These are phyloP conservation scores for Lyophyllum semitale DNA, from an alignment of 768 basidiomycete species.

Conservation along the genomic window DNA sequence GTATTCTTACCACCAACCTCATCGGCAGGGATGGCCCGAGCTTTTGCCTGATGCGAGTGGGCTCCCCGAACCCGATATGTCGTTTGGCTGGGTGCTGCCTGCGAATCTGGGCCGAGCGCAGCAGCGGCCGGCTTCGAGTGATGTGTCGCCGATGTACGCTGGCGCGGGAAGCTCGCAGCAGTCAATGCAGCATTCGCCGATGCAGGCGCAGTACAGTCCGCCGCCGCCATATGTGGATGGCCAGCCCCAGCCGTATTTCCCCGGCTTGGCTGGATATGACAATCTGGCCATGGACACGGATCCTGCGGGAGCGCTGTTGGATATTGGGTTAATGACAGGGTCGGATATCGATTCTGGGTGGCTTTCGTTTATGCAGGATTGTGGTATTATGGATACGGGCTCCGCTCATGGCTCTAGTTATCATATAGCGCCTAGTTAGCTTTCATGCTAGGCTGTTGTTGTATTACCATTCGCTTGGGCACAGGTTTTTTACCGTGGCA, in stretches of 20 bases:
- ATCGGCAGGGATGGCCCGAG: constrained; percentile 5
- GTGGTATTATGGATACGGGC: constrained; percentile 43
- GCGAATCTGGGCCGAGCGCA: not conserved
- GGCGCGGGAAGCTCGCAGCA: not conserved
- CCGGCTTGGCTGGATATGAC: not conserved
- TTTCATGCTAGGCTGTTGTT: too few relatives aligned
- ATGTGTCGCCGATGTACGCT: not conserved
- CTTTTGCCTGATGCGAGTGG: constrained; percentile 8
- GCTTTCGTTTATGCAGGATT: constrained; percentile 51
- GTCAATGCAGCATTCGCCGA: not conserved
- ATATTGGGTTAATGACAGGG: constrained; percentile 46
- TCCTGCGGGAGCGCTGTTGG: constrained; percentile 36
- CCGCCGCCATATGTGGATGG: not conserved
- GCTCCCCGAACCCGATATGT: constrained; percentile 17
- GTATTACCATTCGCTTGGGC: too few relatives aligned
- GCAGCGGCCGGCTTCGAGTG: not conserved
- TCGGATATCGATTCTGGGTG: constrained; percentile 49
- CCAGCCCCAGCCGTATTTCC: not conserved
- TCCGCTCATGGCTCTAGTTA: too few relatives aligned
- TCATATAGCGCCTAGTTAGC: too few relatives aligned
- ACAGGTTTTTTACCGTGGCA: too few relatives aligned
- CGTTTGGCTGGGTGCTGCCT: constrained; percentile 20
- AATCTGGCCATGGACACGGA: constrained; percentile 13
- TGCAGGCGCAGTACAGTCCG: not conserved
- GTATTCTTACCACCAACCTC: not conserved